Evolutionary conservation across 2,329 filamentous ascomycete species (phyloP).

Genomic region (Elsinoe arachidis): DNA sequence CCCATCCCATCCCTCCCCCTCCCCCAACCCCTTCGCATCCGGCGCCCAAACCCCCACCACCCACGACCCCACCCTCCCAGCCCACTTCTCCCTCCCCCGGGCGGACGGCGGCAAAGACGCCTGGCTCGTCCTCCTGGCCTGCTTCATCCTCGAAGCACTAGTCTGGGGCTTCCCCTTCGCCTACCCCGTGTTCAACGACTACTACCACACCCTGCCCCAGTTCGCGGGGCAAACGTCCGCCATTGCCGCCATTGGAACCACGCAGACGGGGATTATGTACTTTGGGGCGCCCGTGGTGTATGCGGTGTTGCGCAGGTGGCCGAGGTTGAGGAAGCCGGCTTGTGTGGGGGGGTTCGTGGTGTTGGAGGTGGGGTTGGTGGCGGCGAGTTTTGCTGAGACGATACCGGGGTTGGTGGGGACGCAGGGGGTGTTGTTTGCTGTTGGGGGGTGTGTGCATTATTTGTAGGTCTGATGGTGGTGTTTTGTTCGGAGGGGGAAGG

Average conservation of each 20-base stretch:
- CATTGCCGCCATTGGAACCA: constrained; percentile 39
- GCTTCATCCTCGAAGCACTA: constrained; percentile 25
- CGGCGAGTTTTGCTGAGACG: constrained; percentile 29
- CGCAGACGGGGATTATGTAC: constrained; percentile 39
- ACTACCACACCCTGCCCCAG: constrained; percentile 19
- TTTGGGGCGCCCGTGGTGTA: constrained; percentile 36
- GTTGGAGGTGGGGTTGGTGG: constrained; percentile 28
- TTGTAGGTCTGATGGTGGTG: background rate
- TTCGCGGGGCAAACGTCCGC: constrained; percentile 21
- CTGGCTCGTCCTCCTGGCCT: constrained; percentile 41
- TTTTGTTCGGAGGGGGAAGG: too few species aligned
- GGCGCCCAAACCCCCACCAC: background rate
- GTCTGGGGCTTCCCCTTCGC: constrained; percentile 23
- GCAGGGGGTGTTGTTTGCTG: constrained; percentile 34
- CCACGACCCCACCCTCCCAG: background rate
- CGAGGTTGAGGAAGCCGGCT: constrained; percentile 28
- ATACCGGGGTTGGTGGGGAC: constrained; percentile 31
- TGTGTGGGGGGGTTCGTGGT: constrained; percentile 32
- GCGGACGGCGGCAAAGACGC: constrained; percentile 33
- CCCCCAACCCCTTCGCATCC: background rate
- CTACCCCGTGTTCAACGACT: constrained; percentile 22
- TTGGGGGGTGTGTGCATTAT: constrained; percentile 32
- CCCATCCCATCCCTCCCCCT: too few species aligned
- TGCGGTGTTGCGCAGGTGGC: constrained; percentile 30
- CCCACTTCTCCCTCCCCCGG: constrained; percentile 10